phyloP scores from a whole-genome alignment of 805 yeast species.

The Saturnispora bothae region DNA sequence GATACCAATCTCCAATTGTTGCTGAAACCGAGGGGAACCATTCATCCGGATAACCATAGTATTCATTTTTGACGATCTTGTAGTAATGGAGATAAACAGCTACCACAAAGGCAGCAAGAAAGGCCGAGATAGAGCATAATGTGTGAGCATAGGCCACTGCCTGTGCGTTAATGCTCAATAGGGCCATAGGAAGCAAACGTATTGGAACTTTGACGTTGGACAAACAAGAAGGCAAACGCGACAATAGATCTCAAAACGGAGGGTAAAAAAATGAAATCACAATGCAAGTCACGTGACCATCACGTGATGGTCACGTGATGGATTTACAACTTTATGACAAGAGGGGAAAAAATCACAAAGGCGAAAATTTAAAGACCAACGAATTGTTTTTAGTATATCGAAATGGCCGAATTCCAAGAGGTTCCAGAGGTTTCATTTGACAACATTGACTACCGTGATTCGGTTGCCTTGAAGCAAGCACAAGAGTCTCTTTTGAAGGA shows the following conservation, averaged over 20 bases:
- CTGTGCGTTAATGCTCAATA: conserved; percentile 44
- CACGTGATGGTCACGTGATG: too few species aligned
- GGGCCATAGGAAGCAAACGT: conserved; percentile 10
- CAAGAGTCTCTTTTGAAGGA: conserved; percentile 70
- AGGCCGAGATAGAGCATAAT: conserved; percentile 61
- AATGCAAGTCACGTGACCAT: too few species aligned
- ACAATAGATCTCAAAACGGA: too few species aligned
- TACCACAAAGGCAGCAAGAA: conserved; percentile 59
- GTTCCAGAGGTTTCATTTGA: conserved; percentile 75
- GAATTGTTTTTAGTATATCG: too few species aligned
- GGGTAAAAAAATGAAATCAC: too few species aligned
- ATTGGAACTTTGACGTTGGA: too few species aligned
- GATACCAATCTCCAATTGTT: conserved; percentile 92
- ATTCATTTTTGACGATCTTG: conserved; percentile 80
- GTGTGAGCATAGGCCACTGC: conserved; percentile 66
- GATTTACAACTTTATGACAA: too few species aligned
- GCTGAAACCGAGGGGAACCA: conserved; percentile 99
- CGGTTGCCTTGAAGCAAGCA: conserved; percentile 54
- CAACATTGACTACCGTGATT: conserved; percentile 65
- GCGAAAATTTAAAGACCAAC: too few species aligned
- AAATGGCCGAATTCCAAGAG: conserved; percentile 18
- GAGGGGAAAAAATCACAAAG: too few species aligned
- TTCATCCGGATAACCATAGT: conserved; percentile 89
- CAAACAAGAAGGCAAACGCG: too few species aligned
- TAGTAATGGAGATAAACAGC: conserved; percentile 74